Evolutionary conservation across 805 yeast genomes (phyloP).

Genomic region (Starmerella lactis-condensi): DNA sequence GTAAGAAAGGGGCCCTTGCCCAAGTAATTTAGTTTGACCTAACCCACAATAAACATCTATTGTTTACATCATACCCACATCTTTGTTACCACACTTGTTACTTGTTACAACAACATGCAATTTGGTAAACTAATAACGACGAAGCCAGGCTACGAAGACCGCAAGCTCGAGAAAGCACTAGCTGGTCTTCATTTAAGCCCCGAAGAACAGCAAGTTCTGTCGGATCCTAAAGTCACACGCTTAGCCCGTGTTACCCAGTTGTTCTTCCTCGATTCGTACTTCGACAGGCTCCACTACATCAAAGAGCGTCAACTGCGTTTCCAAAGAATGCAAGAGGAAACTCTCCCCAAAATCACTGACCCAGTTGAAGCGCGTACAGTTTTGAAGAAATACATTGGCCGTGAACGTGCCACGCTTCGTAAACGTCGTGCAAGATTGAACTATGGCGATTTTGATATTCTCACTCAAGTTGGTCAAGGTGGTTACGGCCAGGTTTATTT

Average conservation of each 20-base stretch:
- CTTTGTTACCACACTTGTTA: too few relatives aligned
- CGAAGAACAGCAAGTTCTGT: slow-evolving; percentile 30
- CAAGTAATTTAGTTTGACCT: too few relatives aligned
- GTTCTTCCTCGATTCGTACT: slow-evolving; percentile 86
- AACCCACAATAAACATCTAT: too few relatives aligned
- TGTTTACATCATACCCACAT: too few relatives aligned
- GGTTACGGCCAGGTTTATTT: slow-evolving; percentile 98
- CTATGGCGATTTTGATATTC: slow-evolving; percentile 86
- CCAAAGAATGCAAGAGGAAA: slow-evolving; percentile 43
- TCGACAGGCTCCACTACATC: slow-evolving; percentile 87
- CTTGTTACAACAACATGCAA: too few relatives aligned
- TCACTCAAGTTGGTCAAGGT: slow-evolving; percentile 98
- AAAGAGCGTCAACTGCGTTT: slow-evolving; percentile 69
- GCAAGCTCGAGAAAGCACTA: slow-evolving; percentile 6
- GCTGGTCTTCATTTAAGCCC: slow-evolving; percentile 7
- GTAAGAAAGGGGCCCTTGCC: too few relatives aligned
- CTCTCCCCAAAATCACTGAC: slow-evolving; percentile 19
- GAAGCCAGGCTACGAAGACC: slow-evolving; percentile 5
- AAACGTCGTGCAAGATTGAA: slow-evolving; percentile 81
- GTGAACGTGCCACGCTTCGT: slow-evolving; percentile 69
- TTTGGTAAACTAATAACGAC: slow-evolving; percentile 15
- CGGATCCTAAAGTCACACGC: slow-evolving; percentile 60
- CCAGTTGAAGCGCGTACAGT: slow-evolving; percentile 32
- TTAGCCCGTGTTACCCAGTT: slow-evolving; percentile 80
- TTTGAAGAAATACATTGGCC: slow-evolving; percentile 64